These are phyloP conservation scores for Annulohypoxylon nitens DNA, from an alignment of 495 filamentous ascomycete genomes.

Conservation along the genomic window DNA sequence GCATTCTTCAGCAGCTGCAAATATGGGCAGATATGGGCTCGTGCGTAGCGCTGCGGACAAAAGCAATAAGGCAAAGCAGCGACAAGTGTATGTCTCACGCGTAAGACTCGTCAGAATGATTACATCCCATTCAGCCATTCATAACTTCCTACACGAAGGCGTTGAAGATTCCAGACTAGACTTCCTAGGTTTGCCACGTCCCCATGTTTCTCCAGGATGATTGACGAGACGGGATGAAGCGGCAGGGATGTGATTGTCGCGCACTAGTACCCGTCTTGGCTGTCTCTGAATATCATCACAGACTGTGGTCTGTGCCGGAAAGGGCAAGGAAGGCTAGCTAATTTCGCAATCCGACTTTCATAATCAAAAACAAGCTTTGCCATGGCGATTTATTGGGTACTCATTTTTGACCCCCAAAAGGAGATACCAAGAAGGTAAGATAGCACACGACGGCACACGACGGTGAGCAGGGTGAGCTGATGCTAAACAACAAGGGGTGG, in stretches of 20 bases:
- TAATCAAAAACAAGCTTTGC: conserved; percentile 42
- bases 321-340: conserved; percentile 9
- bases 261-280: conserved; percentile 50
- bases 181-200: conserved; percentile 19
- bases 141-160: conserved; percentile 1
- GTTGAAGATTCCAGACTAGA: conserved; percentile 19
- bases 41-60: conserved; percentile 1
- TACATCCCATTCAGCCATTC: not conserved
- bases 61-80: conserved; percentile 7
- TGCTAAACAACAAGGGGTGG: conserved; percentile 20
- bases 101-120: conserved; percentile 18
- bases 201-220: conserved; percentile 27
- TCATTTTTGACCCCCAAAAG: conserved; percentile 17
- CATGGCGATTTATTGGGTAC: conserved; percentile 34
- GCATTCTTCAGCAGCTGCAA: conserved; percentile 27
- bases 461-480: conserved; percentile 1
- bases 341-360: conserved; percentile 28
- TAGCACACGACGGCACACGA: conserved; percentile 44
- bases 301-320: conserved; percentile 31
- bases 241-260: conserved; percentile 35
- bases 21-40: conserved; percentile 17
- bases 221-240: conserved; percentile 42
- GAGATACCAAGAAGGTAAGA: conserved; percentile 38
- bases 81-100: conserved; percentile 32
- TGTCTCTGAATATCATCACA: conserved; percentile 25